Base-by-base conservation (phyloP, 352 stramenopile species). In the Phytophthora hybrid region DNA sequence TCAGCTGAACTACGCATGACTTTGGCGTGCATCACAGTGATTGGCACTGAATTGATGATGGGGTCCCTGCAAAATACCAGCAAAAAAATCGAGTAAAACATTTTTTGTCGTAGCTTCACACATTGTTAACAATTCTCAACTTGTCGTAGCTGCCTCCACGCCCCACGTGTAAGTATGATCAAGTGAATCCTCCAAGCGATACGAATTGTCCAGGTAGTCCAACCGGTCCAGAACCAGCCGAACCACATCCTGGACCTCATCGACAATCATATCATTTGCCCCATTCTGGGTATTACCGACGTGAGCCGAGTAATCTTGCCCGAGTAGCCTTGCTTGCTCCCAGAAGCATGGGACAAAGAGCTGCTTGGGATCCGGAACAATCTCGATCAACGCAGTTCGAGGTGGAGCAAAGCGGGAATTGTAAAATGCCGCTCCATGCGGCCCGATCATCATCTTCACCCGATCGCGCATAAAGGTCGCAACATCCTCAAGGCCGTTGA, bases 361-460 rank as follows among this genome's bases (percentile, higher is more conserved):
- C 31, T 69, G 66, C 16, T 73, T 23, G 0, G 66, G 59, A 53
- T 73, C 58, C 18, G 67, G 66, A 19, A 79, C 51, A n/a, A 76
- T 79, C 53, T 76, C 72, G 56, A 79, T 79, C 21, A 76, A 7
- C 37, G 72, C 58, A 44, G n/a, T n/a, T n/a, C n/a, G n/a, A n/a
- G n/a, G n/a, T n/a, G n/a, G n/a, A n/a, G n/a, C n/a, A n/a, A n/a
- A 79, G 19, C 72, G 62, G 47, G 61, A 37, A 34, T 79, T 79
- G 67, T 79, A 79, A 56, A 76, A 79, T 58, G 72, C 72, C 7
- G 72, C 67, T 5, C 72, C 72, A 34, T 79, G 72, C 3, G 67
- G 72, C 4, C 72, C 72, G 14, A 79, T 71, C 72, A 79, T 76
- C 67, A 79, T 79, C 59, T 76, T 79, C 11, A 79, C 67, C 13